Conservation (phyloP, 768 basidiomycete genomes). For the Leccinum rimulosum region DNA sequence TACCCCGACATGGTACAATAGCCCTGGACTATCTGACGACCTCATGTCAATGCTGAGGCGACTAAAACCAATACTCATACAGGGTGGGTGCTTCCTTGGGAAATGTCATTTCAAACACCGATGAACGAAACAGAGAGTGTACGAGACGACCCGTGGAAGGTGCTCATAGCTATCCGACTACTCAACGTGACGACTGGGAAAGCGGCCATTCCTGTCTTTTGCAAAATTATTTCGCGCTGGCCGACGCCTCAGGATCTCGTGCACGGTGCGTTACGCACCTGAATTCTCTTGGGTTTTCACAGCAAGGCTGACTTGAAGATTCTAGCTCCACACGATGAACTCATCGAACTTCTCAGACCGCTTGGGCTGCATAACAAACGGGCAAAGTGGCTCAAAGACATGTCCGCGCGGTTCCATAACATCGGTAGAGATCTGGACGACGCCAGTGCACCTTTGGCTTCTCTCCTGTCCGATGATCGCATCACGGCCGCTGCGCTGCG, state of each 20-base stretch:
- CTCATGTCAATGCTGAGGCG: slow-evolving; percentile 27
- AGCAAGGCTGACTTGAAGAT: neutral
- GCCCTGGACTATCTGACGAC: slow-evolving; percentile 16
- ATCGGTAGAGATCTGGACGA: slow-evolving; percentile 35
- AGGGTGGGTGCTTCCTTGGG: slow-evolving; percentile 19
- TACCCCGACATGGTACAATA: neutral
- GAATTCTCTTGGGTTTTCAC: neutral
- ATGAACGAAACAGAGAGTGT: slow-evolving; percentile 41
- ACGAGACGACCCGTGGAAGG: slow-evolving; percentile 61
- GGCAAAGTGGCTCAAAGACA: slow-evolving; percentile 49
- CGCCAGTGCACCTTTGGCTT: neutral
- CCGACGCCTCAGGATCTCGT: slow-evolving; percentile 54
- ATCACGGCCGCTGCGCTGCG: slow-evolving; percentile 41
- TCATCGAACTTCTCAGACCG: slow-evolving; percentile 45
- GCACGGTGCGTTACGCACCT: slow-evolving; percentile 40
- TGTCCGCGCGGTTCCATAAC: slow-evolving; percentile 52
- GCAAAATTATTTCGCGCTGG: slow-evolving; percentile 54
- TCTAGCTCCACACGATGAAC: slow-evolving; percentile 43
- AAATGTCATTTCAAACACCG: neutral
- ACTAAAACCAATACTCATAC: slow-evolving; percentile 31
- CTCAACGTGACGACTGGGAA: slow-evolving; percentile 70
- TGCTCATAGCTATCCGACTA: slow-evolving; percentile 63
- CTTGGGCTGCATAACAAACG: slow-evolving; percentile 63
- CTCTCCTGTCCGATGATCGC: neutral
- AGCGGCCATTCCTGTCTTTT: slow-evolving; percentile 64